Evolutionary conservation across 2,329 filamentous ascomycete genomes (phyloP).

Genomic region (Biscogniauxia mediterranea): DNA sequence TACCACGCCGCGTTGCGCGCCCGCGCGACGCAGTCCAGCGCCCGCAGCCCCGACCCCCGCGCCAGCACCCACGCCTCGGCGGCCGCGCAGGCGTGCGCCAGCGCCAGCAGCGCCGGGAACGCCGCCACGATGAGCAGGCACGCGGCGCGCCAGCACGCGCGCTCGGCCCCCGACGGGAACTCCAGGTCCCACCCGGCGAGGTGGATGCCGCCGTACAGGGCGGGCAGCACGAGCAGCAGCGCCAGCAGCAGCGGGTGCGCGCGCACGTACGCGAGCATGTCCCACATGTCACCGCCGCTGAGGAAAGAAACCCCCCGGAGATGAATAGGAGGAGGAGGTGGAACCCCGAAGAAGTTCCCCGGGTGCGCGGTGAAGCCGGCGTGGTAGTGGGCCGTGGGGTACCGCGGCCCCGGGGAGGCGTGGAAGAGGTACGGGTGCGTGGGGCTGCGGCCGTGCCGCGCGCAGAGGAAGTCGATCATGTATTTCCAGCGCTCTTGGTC

Average conservation of each 20-base stretch:
- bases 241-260: neutral
- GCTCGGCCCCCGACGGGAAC: neutral
- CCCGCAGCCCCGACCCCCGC: neutral
- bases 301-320: too few relatives aligned
- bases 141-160: neutral
- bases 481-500: neutral
- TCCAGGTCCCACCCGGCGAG: neutral
- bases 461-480: neutral
- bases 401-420: neutral
- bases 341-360: neutral
- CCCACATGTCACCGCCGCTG: neutral
- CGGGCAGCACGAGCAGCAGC: neutral
- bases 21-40: neutral
- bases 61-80: neutral
- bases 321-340: too few relatives aligned
- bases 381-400: neutral
- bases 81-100: neutral
- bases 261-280: neutral
- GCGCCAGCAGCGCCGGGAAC: neutral
- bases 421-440: neutral
- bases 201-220: constrained; percentile 1
- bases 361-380: neutral
- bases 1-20: neutral
- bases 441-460: neutral
- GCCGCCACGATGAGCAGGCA: neutral